Base-by-base conservation (phyloP, 164 flowering plant species). In the Dillenia suffruticosa region DNA sequence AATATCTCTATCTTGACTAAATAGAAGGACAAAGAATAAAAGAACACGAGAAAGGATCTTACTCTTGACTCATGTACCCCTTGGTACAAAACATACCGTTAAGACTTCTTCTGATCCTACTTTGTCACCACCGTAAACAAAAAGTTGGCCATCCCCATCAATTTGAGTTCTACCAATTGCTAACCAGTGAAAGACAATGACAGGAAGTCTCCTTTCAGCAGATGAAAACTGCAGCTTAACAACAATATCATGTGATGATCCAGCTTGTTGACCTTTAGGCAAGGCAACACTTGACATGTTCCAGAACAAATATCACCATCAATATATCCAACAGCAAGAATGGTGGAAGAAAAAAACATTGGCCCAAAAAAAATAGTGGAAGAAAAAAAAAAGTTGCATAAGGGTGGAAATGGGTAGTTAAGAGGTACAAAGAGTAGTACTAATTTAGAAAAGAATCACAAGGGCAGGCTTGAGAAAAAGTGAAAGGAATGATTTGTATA, bases 251-350 rank as follows among this genome's bases (percentile, higher is more conserved):
- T 72, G 52, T 62, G 84, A 71, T 12, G 55, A 51, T 54, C 71
- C 78, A 56, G 64, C 74, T 70, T 75, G 75, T 60, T 65, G 81
- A 57, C 72, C 64, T 76, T 74, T 78, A 52, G 59, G 12, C 59
- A 80, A 56, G 56, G 78, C 63, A 66, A 69, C 45, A 63, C 52
- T 62, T 54, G 87, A 81, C 62, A 76, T 77, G 57, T 86, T 77
- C 98, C 98, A 92, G 44, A 92, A 78, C 63, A 92, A 68, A 92
- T 85, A 76, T 92, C 98, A 57, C 98, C 96, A 78, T 92, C 95
- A 49, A 88, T 62, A 61, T 92, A 90, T 67, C 98, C 98, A 46
- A 86, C 93, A 58, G 93, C 96, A 72, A 88, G 76, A 75, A 85
- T 72, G 48, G 95, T 65, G 62, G 22, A 19, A 19, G 22, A 19